Evolutionary conservation across 2,329 filamentous ascomycete genomes (phyloP).

Genomic region (Pseudodiploospora longispora): DNA sequence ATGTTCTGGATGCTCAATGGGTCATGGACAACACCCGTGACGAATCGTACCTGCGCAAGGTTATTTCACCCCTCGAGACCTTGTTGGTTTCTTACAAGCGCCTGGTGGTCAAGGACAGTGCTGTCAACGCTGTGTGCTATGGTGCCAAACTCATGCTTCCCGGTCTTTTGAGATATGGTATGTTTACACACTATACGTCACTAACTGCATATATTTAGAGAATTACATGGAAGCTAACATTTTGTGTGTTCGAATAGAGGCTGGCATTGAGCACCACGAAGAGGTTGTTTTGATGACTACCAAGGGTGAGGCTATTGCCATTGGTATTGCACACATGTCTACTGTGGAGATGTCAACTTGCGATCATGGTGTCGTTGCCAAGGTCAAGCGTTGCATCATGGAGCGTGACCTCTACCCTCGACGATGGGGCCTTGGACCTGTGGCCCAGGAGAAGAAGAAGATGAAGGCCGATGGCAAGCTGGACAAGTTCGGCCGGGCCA

Average conservation of each 20-base stretch:
- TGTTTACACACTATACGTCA: conserved; percentile 20
- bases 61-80: conserved; percentile 88
- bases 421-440: conserved; percentile 91
- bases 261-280: conserved; percentile 86
- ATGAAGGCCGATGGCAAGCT: conserved; percentile 97
- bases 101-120: conserved; percentile 80
- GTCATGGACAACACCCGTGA: conserved; percentile 91
- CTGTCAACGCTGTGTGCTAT: conserved; percentile 94
- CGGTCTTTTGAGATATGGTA: conserved; percentile 84
- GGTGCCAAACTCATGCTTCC: conserved; percentile 99
- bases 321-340: conserved; percentile 96
- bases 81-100: conserved; percentile 91
- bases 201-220: background rate
- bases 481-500: conserved; percentile 91
- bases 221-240: background rate
- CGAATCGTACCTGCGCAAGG: conserved; percentile 82
- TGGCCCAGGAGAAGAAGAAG: conserved; percentile 98
- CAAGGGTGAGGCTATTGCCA: conserved; percentile 95
- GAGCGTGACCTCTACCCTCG: conserved; percentile 96
- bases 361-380: conserved; percentile 95
- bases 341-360: conserved; percentile 95
- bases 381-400: conserved; percentile 99
- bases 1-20: conserved; percentile 88
- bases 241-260: conserved; percentile 43
- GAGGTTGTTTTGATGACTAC: conserved; percentile 98